Conservation (phyloP, 2,329 filamentous ascomycete genomes). For the Stromatinia cepivora region DNA sequence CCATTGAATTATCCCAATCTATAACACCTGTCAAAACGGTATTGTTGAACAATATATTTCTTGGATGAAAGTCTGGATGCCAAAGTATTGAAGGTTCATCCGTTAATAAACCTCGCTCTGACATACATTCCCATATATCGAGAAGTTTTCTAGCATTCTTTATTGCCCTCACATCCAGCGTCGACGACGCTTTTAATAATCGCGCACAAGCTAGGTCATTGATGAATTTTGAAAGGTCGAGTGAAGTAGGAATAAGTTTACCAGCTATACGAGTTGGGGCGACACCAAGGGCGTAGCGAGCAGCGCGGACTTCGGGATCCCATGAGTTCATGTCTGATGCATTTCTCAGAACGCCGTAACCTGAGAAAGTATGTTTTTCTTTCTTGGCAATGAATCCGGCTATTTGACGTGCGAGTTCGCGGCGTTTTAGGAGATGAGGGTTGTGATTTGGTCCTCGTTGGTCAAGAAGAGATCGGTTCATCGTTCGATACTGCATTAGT, state of each 20-base stretch:
- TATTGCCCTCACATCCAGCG: no score
- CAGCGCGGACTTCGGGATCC: background rate
- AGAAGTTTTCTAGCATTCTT: background rate
- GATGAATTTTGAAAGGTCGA: background rate
- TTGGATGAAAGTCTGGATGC: constrained; percentile 8
- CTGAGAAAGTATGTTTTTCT: background rate
- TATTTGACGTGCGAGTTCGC: background rate
- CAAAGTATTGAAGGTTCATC: background rate
- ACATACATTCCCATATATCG: background rate
- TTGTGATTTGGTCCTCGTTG: no score
- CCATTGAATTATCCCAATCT: background rate
- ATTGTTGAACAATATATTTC: background rate
- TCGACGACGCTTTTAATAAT: accelerated
- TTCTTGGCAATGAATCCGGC: background rate
- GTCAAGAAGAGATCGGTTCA: background rate
- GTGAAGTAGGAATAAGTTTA: background rate
- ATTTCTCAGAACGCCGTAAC: background rate
- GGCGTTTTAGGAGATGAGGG: background rate
- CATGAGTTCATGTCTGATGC: background rate
- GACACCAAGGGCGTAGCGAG: background rate
- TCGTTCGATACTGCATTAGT: no score
- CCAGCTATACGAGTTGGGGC: background rate
- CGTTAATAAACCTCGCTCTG: accelerated
- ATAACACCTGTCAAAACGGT: background rate
- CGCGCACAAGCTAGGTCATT: accelerated